phyloP scores from a whole-genome alignment of 768 basidiomycete species.

The Arthromyces matolae region DNA sequence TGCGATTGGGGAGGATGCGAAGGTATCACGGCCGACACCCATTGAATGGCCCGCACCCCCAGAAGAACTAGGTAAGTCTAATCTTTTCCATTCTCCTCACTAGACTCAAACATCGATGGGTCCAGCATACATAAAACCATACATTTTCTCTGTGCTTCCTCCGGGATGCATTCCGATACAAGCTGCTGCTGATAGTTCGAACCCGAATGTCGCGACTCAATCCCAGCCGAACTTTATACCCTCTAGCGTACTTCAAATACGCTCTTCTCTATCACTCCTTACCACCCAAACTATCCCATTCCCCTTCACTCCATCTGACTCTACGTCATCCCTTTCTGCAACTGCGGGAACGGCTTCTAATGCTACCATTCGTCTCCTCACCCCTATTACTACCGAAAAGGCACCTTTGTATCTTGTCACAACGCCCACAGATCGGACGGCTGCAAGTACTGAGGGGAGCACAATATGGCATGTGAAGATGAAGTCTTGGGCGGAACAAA shows the following conservation, averaged over 20 bases:
- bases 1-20: constrained; percentile 60
- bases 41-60: constrained; percentile 79
- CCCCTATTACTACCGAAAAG: constrained; percentile 47
- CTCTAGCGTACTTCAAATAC: constrained; percentile 64
- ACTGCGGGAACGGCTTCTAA: constrained; percentile 29
- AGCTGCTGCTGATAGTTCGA: constrained; percentile 17
- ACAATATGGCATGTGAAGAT: constrained; percentile 74
- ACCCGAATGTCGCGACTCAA: constrained; percentile 21
- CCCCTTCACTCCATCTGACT: constrained; percentile 45
- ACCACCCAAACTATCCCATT: constrained; percentile 61
- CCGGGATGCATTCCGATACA: constrained; percentile 50
- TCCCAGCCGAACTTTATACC: constrained; percentile 39
- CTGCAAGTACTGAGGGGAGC: constrained; percentile 66
- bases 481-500: constrained; percentile 73
- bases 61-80: constrained; percentile 64
- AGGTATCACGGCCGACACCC: constrained; percentile 40
- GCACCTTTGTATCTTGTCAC: constrained; percentile 61
- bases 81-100: not conserved
- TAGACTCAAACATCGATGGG: not conserved
- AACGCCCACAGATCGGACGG: constrained; percentile 69
- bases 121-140: constrained; percentile 71
- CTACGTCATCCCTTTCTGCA: constrained; percentile 22
- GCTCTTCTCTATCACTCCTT: constrained; percentile 63
- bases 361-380: constrained; percentile 61
- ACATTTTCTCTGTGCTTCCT: constrained; percentile 72